These are phyloP conservation scores for Rutstroemia sp. DNA, from an alignment of 2,329 filamentous ascomycete genomes.

Conservation along the genomic window DNA sequence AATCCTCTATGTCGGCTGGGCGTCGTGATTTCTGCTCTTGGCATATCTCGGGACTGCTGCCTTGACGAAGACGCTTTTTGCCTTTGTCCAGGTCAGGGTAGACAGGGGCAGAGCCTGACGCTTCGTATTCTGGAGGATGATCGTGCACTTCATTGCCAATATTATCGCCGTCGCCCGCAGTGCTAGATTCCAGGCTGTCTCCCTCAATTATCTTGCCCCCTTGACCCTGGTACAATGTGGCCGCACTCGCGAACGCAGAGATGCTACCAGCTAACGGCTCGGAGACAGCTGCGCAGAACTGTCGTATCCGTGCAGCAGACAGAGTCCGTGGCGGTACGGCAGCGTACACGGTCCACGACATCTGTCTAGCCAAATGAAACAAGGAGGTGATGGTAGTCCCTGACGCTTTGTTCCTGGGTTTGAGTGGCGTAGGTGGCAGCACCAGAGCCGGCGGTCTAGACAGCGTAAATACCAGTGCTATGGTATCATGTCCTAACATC, in stretches of 20 bases:
- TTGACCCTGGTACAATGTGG: conserved; percentile 1
- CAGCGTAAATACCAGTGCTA: background rate
- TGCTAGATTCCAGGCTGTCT: background rate
- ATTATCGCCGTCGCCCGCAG: background rate
- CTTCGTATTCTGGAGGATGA: background rate
- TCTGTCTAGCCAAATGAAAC: background rate
- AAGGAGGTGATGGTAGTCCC: background rate
- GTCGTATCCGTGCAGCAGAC: background rate
- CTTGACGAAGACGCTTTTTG: background rate
- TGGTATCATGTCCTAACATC: background rate
- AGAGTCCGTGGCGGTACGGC: background rate
- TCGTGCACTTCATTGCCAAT: background rate
- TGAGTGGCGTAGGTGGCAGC: background rate
- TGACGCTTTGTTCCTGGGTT: conserved; percentile 1
- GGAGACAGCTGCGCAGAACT: background rate
- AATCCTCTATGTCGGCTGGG: background rate
- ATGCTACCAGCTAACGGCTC: no score
- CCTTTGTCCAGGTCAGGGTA: background rate
- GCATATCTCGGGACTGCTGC: background rate
- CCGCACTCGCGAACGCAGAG: background rate
- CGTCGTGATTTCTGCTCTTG: background rate
- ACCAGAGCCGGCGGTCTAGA: background rate
- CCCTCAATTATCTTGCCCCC: conserved; percentile 2
- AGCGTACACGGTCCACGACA: conserved; percentile 1
- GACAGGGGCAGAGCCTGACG: background rate